Conservation (phyloP, 2,329 filamentous ascomycete species). For the Cordyceps fumosorosea region DNA sequence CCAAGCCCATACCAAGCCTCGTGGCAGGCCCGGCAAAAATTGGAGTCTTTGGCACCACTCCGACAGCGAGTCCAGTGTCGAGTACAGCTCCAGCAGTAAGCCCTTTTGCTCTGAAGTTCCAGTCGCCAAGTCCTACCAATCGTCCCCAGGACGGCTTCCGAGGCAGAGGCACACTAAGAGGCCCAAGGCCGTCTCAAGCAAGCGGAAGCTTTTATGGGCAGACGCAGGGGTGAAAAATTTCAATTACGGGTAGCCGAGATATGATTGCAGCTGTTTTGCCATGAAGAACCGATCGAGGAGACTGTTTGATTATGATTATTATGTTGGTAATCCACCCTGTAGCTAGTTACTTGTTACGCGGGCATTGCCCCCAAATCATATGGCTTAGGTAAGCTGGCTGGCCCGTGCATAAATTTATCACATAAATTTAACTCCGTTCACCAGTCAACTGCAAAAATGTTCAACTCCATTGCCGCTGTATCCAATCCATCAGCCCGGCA, state of each 20-base stretch:
- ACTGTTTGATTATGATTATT: neutral
- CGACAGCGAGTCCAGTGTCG: too few relatives aligned
- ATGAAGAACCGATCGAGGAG: too few relatives aligned
- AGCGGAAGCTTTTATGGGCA: too few relatives aligned
- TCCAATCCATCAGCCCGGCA: slow-evolving; percentile 9
- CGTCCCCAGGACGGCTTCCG: neutral
- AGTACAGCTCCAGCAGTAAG: neutral
- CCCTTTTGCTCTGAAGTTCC: neutral
- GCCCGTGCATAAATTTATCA: neutral
- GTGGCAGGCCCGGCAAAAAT: too few relatives aligned
- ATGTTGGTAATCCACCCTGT: neutral
- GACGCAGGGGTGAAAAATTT: too few relatives aligned
- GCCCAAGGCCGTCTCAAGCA: neutral
- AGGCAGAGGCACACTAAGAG: neutral
- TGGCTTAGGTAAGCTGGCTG: neutral
- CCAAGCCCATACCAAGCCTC: too few relatives aligned
- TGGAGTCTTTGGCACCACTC: too few relatives aligned
- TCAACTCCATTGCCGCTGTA: slow-evolving; percentile 11
- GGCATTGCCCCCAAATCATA: too few relatives aligned
- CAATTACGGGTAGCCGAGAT: too few relatives aligned
- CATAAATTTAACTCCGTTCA: too few relatives aligned
- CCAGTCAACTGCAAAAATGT: too few relatives aligned
- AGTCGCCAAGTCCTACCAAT: neutral
- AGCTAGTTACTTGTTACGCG: neutral
- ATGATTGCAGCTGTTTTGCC: too few relatives aligned